Percentiles rank a stretch among this genome's conserved stretches.
Conservation (phyloP, 2,329 filamentous ascomycete genomes). For the Grosmannia penicillata region DNA sequence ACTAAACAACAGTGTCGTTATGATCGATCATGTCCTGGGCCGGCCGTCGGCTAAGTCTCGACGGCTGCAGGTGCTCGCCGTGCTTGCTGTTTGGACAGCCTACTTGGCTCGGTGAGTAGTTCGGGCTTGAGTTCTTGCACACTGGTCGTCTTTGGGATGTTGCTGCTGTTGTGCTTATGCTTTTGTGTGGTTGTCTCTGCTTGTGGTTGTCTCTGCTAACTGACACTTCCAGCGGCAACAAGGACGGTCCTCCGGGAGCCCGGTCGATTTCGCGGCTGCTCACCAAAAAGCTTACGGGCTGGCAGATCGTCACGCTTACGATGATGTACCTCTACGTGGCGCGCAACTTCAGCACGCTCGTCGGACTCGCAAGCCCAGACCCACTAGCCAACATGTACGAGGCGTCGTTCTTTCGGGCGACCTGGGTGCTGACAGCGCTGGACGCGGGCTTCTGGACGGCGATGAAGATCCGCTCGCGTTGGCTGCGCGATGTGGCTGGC, state of each 20-base stretch:
- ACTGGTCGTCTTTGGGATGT: too few relatives aligned
- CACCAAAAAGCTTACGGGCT: constrained; percentile 60
- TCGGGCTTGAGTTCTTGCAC: too few relatives aligned
- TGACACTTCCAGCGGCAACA: constrained; percentile 47
- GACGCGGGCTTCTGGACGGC: constrained; percentile 98
- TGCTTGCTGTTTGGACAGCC: constrained; percentile 79
- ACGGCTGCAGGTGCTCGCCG: constrained; percentile 81
- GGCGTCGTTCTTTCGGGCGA: constrained; percentile 83
- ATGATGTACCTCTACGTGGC: constrained; percentile 84
- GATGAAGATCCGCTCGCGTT: constrained; percentile 72
- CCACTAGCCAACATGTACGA: constrained; percentile 91
- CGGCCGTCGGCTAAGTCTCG: constrained; percentile 83
- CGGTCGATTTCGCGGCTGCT: constrained; percentile 58
- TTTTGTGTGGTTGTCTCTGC: background rate
- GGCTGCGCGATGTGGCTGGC: constrained; percentile 68
- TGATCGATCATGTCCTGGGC: constrained; percentile 82
- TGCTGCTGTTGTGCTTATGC: too few relatives aligned
- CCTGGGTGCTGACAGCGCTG: constrained; percentile 87
- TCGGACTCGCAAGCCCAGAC: constrained; percentile 83
- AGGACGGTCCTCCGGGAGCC: constrained; percentile 71
- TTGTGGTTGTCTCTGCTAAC: constrained; percentile 9
- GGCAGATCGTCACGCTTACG: constrained; percentile 79
- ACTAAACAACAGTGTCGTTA: too few relatives aligned
- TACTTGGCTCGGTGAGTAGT: constrained; percentile 65
- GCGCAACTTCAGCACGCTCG: constrained; percentile 84